These are phyloP conservation scores for Xerocomellus chrysenteron DNA, from an alignment of 768 basidiomycete genomes.

Conservation along the genomic window DNA sequence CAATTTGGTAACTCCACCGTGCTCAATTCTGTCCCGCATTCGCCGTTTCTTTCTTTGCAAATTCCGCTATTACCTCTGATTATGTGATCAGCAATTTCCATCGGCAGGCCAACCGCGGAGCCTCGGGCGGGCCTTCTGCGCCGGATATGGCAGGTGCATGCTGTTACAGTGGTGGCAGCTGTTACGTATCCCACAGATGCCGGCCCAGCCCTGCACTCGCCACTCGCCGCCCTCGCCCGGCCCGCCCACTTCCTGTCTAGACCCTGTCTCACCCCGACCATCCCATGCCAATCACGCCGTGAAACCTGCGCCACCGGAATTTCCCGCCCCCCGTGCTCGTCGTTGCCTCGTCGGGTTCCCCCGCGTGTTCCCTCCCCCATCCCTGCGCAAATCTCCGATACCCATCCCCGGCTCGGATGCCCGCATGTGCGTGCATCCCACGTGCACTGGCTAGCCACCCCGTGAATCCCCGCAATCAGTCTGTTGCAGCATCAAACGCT, in stretches of 20 bases:
- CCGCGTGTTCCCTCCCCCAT: conserved; percentile 13
- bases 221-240: conserved; percentile 21
- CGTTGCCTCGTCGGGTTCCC: conserved; percentile 11
- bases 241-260: conserved; percentile 12
- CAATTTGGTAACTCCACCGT: conserved; percentile 11
- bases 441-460: background rate
- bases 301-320: conserved; percentile 29
- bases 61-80: conserved; percentile 33
- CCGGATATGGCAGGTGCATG: conserved; percentile 21
- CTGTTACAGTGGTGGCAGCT: conserved; percentile 25
- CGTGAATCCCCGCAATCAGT: conserved; percentile 8
- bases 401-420: background rate
- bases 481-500: background rate
- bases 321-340: conserved; percentile 11
- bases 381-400: conserved; percentile 9
- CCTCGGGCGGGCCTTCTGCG: conserved; percentile 26
- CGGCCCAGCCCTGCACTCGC: conserved; percentile 27
- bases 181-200: conserved; percentile 27
- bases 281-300: conserved; percentile 5
- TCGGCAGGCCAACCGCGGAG: conserved; percentile 33
- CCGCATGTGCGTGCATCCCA: background rate
- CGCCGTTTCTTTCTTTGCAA: conserved; percentile 27
- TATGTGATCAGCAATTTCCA: conserved; percentile 25
- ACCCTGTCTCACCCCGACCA: background rate
- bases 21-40: conserved; percentile 26